A percentile compares a stretch with the other conserved stretches of the same genome.
Conservation (phyloP, 495 filamentous ascomycete genomes). For the Penicillium goetzii region DNA sequence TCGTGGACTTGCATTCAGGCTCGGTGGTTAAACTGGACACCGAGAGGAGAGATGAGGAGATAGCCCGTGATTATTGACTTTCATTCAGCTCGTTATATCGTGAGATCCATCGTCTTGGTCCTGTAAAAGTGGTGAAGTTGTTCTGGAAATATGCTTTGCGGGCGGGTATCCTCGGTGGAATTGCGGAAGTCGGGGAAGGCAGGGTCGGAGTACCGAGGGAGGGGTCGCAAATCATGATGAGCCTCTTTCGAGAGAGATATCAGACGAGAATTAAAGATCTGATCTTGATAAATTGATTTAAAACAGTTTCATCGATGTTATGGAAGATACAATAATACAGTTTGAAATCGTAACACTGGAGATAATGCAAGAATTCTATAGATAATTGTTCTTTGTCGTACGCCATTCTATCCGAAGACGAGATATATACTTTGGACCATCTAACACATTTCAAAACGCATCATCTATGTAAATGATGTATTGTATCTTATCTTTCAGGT, state of each 20-base stretch:
- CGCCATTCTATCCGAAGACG: too few relatives aligned
- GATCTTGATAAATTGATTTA: neutral
- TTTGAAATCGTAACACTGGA: too few relatives aligned
- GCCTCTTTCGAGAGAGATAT: neutral
- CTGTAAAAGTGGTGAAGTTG: neutral
- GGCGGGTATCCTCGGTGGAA: slow-evolving; percentile 32
- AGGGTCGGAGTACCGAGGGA: slow-evolving; percentile 22
- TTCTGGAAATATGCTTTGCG: neutral
- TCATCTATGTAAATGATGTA: neutral
- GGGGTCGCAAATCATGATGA: neutral
- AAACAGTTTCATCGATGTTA: neutral
- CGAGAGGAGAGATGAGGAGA: neutral
- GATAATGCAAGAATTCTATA: too few relatives aligned
- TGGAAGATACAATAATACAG: neutral
- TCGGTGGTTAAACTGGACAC: slow-evolving; percentile 24
- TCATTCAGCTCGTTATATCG: neutral
- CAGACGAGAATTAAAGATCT: neutral
- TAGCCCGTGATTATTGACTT: neutral
- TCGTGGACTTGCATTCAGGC: neutral
- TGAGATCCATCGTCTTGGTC: neutral
- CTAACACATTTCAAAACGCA: neutral
- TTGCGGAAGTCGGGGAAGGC: slow-evolving; percentile 22
- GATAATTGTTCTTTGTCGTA: too few relatives aligned
- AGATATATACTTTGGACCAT: too few relatives aligned
- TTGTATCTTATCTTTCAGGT: neutral